Conservation (phyloP, 805 yeast genomes). For the Wickerhamomyces subpelliculosus region DNA sequence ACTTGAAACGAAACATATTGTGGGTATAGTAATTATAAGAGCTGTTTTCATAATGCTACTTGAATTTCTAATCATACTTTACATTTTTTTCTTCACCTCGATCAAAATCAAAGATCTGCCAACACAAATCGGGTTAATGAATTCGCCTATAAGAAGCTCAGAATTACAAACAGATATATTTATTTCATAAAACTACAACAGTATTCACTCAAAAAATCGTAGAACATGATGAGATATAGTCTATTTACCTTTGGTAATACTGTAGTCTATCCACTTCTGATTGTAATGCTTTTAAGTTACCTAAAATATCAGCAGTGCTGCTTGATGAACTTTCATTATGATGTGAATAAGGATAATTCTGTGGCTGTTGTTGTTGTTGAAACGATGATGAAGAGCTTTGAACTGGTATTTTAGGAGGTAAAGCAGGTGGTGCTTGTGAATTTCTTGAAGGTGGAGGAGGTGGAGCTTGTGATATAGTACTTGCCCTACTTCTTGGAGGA, state of each 20-base stretch:
- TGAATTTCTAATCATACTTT: not conserved
- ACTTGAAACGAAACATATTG: not conserved
- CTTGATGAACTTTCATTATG: constrained; percentile 1
- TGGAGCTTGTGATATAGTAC: constrained; percentile 9
- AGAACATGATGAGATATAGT: too few species aligned
- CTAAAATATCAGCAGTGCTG: constrained; percentile 42
- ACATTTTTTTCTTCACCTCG: too few species aligned
- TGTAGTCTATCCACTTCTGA: constrained; percentile 59
- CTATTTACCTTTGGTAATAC: not conserved
- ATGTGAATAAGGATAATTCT: constrained; percentile 21
- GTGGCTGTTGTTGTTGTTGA: constrained; percentile 7
- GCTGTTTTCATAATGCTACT: not conserved
- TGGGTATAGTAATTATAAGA: not conserved
- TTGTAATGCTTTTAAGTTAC: constrained; percentile 60
- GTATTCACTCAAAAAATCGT: too few species aligned
- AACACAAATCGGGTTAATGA: too few species aligned
- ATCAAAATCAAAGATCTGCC: too few species aligned
- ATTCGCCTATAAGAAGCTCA: too few species aligned
- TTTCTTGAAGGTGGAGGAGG: constrained; percentile 13
- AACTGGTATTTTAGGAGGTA: constrained; percentile 16
- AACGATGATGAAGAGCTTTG: not conserved
- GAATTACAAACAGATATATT: too few species aligned
- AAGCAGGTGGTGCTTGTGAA: constrained; percentile 8
- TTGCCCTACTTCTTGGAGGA: constrained; percentile 28
- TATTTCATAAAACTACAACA: too few species aligned